Evolutionary conservation across 2,329 filamentous ascomycete species (phyloP), one percentile per base, ranked within the genome.

Genomic region (Cladosporium austrohemisphaericum): DNA sequence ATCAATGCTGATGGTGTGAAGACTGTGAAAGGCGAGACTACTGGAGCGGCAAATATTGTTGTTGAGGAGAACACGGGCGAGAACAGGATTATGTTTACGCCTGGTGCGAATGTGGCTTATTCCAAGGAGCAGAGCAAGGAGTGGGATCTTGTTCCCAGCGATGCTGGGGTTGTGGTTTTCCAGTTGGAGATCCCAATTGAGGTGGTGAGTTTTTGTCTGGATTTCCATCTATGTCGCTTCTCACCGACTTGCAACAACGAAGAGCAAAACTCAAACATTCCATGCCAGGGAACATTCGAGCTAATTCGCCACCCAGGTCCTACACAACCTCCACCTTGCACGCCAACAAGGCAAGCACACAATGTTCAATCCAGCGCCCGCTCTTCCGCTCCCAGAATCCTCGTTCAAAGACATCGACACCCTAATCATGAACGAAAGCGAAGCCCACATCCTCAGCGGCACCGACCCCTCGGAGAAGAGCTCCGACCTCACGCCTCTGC

Each of bases 401-500:
- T 82, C 81, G 7, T 93, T 86, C 64, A 59, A 66, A 5, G 80
- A 79, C 1, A 76, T 96, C 25, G 81, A 83, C 33, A 88, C 95
- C 60, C 75, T 96, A 35, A 80, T 96, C 43, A 80, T 96, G 60
- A 96, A 97, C 63, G 91, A 96, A 73, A 93, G 85, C 1, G 91
- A 96, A 71, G 88, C 90, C 2, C 79, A 83, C 7, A 79, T 91
- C 41, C 76, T 95, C 48, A 59, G 66, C 14, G 57, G 61, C 31
- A 28, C 59, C 61, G 22, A 64, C 20, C 48, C 59, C 14, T 65
- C 65, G 3, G 64, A 65, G 56, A 60, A 68, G 31, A 56, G 63
- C 19, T 61, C 69, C 11, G 58, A 76, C 1, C 58, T 65, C 31
- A 46, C 58, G 9, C 32, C 77, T 1, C 60, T 67, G 18, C 58